phyloP scores from a whole-genome alignment of 176 grass and related monocot species.

The Triticum monococcum region DNA sequence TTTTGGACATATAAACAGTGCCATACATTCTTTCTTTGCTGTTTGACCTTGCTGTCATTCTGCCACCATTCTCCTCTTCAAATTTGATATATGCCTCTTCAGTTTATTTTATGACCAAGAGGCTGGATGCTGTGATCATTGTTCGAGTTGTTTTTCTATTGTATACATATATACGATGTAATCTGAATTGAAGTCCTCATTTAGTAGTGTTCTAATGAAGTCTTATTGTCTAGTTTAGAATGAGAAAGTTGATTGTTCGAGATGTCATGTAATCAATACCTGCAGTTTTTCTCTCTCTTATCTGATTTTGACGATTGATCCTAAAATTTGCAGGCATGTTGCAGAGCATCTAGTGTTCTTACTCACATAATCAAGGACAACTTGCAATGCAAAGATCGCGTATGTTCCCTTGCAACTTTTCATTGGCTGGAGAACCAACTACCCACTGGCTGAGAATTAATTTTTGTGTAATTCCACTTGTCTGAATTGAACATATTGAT shows the following conservation, averaged over 20 bases:
- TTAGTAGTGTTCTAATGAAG: constrained; percentile 2
- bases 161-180: not conserved
- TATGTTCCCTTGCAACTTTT: constrained; percentile 47
- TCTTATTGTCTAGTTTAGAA: constrained; percentile 16
- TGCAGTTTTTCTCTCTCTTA: not conserved
- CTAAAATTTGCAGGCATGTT: constrained; percentile 77
- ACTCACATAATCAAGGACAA: constrained; percentile 96
- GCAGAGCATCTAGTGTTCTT: constrained; percentile 85
- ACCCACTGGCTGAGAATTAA: constrained; percentile 7
- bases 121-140: not conserved
- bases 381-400: constrained; percentile 85
- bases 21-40: not conserved
- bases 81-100: not conserved
- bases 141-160: constrained; percentile 27
- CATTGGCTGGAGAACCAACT: constrained; percentile 14
- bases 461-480: constrained; percentile 9
- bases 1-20: constrained; percentile 1
- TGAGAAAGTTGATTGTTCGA: not conserved
- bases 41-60: not conserved
- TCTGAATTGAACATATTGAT: constrained; percentile 1
- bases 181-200: not conserved
- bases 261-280: not conserved
- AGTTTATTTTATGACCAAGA: constrained; percentile 3
- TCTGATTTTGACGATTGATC: constrained; percentile 25
- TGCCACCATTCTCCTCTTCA: not conserved